These are phyloP conservation scores for Rubia occidens DNA, from an alignment of 305 asterid genomes.

Conservation along the genomic window DNA sequence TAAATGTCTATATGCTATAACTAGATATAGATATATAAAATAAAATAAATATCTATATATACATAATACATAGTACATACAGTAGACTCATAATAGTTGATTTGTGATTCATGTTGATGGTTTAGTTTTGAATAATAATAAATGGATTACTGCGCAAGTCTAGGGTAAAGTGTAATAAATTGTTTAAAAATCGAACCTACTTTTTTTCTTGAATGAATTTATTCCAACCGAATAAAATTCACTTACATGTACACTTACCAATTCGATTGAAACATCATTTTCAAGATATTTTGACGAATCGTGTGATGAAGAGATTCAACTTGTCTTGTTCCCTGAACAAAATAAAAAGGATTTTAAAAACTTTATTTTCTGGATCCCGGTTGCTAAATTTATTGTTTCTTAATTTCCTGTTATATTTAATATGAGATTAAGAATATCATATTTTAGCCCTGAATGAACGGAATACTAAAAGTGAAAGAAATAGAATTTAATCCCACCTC, in stretches of 20 bases:
- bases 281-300: neutral
- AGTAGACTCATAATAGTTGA: no score
- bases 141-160: neutral
- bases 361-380: no score
- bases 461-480: neutral
- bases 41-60: neutral
- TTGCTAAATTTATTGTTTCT: neutral
- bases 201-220: neutral
- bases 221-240: neutral
- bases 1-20: neutral
- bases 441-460: neutral
- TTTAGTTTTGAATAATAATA: neutral
- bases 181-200: neutral
- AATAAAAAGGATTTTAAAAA: no score
- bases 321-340: neutral
- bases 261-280: neutral
- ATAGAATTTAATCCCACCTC: neutral
- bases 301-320: neutral
- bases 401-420: no score
- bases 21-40: neutral
- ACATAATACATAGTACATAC: neutral
- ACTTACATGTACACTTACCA: neutral
- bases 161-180: neutral
- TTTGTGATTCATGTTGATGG: no score
- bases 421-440: neutral